These are phyloP conservation scores for Sporothrix euskadiensis DNA, from an alignment of 2,329 filamentous ascomycete species.

Conservation along the genomic window DNA sequence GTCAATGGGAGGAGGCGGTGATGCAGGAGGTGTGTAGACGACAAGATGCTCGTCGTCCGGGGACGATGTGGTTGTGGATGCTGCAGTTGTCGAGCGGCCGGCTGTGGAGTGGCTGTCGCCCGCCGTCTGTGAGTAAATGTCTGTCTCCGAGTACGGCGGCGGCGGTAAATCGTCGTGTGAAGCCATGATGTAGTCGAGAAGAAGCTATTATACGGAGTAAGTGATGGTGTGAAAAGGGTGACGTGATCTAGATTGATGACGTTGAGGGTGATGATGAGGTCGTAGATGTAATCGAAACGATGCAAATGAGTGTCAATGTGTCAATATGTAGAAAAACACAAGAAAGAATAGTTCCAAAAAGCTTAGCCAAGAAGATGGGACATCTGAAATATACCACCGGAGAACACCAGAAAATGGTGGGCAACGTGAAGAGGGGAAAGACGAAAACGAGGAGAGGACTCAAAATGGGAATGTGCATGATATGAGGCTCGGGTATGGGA, in stretches of 20 bases:
- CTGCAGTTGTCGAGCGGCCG: conserved; percentile 26
- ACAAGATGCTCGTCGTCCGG: conserved; percentile 46
- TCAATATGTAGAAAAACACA: neutral
- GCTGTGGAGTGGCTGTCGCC: conserved; percentile 36
- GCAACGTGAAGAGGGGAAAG: neutral
- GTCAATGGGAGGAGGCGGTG: conserved; percentile 43
- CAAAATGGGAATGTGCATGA: neutral
- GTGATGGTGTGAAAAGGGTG: neutral
- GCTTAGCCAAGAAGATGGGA: neutral
- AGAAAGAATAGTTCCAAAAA: neutral
- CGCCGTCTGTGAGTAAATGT: conserved; percentile 52
- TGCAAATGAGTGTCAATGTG: neutral
- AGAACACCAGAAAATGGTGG: neutral
- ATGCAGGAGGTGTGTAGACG: conserved; percentile 55
- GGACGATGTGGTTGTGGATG: conserved; percentile 9
- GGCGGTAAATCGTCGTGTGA: conserved; percentile 49
- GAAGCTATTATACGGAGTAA: neutral
- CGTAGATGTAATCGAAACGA: neutral
- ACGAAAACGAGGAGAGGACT: neutral
- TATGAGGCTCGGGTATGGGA: neutral
- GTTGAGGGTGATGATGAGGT: neutral
- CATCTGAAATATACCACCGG: neutral
- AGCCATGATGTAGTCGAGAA: conserved; percentile 30
- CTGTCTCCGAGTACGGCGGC: conserved; percentile 60
- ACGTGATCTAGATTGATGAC: neutral